A percentile compares a stretch with the other conserved stretches of the same genome.
Evolutionary conservation across 768 basidiomycete species (phyloP).

Genomic region (Roridomyces roridus): DNA sequence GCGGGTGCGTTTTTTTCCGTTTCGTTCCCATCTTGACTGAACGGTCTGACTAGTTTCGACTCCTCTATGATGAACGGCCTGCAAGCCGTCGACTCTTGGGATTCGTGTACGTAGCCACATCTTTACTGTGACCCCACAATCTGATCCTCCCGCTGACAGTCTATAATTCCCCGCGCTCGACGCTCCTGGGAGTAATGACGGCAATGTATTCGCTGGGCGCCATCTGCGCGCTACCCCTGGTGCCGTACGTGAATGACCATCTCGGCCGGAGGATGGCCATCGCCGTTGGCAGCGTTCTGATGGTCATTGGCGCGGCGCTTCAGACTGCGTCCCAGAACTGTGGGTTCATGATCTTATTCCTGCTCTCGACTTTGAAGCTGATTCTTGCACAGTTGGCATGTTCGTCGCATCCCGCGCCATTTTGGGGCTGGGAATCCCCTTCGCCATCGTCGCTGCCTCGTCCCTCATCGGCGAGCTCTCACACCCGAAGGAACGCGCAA

Average conservation of each 20-base stretch:
- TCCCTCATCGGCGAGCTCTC: constrained; percentile 73
- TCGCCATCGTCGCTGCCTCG: constrained; percentile 69
- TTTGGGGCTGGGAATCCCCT: constrained; percentile 51
- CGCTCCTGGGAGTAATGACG: constrained; percentile 61
- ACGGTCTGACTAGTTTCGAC: constrained; percentile 47
- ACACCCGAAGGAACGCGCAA: constrained; percentile 73
- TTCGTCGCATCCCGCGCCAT: constrained; percentile 63
- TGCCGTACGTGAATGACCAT: constrained; percentile 55
- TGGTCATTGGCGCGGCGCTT: constrained; percentile 52
- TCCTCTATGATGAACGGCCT: constrained; percentile 69
- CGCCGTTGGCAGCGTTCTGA: constrained; percentile 54
- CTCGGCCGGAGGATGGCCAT: constrained; percentile 60
- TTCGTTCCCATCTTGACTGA: neutral
- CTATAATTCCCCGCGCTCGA: constrained; percentile 59
- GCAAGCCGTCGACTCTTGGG: constrained; percentile 64
- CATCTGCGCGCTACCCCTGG: constrained; percentile 57
- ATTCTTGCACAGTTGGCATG: constrained; percentile 52
- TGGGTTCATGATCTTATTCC: constrained; percentile 31
- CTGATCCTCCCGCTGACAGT: constrained; percentile 38
- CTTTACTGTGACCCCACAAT: neutral
- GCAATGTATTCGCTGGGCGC: constrained; percentile 68
- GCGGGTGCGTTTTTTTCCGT: constrained; percentile 46
- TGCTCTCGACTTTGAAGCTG: neutral
- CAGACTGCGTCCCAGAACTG: constrained; percentile 57
- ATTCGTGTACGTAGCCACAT: constrained; percentile 46